A percentile compares a stretch with the other conserved stretches of the same genome.
Conservation (phyloP, 257 asterid genomes). For the Nicotiana otophora region DNA sequence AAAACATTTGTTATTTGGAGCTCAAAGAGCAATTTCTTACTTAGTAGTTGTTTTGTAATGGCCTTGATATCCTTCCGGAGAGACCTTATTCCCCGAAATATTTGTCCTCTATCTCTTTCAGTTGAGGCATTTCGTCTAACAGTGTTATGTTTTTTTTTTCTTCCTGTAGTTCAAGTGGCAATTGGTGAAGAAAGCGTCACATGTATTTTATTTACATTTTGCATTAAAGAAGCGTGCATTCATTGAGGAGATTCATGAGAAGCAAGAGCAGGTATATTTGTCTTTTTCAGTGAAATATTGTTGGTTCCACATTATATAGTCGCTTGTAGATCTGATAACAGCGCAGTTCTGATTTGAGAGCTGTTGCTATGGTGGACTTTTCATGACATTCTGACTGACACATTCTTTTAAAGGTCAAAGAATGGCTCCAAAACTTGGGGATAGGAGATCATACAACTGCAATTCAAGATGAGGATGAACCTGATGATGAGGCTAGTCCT, state of each 20-base stretch:
- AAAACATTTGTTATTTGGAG: background rate
- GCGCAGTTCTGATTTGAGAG: background rate
- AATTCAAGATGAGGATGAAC: slow-evolving; percentile 80
- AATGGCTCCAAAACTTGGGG: slow-evolving; percentile 96
- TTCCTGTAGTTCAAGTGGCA: slow-evolving; percentile 80
- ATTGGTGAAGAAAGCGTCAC: slow-evolving; percentile 80
- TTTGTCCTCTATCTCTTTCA: background rate
- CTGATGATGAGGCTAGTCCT: slow-evolving; percentile 73
- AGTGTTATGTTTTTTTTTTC: background rate
- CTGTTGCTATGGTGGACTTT: slow-evolving; percentile 5
- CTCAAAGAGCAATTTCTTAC: background rate
- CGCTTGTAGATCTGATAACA: background rate
- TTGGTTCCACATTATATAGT: background rate
- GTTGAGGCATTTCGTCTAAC: background rate
- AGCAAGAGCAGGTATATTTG: slow-evolving; percentile 85
- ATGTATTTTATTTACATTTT: slow-evolving; percentile 73
- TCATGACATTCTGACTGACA: slow-evolving; percentile 21
- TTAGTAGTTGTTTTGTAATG: background rate
- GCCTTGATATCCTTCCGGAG: background rate
- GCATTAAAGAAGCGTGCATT: slow-evolving; percentile 78
- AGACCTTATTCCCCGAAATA: slow-evolving; percentile 2
- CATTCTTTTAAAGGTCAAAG: slow-evolving; percentile 58
- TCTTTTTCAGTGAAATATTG: background rate
- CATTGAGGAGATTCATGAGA: slow-evolving; percentile 89
- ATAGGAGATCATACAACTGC: slow-evolving; percentile 70